Evolutionary conservation across 2,329 filamentous ascomycete genomes (phyloP).

Genomic region (Graphium sp.): DNA sequence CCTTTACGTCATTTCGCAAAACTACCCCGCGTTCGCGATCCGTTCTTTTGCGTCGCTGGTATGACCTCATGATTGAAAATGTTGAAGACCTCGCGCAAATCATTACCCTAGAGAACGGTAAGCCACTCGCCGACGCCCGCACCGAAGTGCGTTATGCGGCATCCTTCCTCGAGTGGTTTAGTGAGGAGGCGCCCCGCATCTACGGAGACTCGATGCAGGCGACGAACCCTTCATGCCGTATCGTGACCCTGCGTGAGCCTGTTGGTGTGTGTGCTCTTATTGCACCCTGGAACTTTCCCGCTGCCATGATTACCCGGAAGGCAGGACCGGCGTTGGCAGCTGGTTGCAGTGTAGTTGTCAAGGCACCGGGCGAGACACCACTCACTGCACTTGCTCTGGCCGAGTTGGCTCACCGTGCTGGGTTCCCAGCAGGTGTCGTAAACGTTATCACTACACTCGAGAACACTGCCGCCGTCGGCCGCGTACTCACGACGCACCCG

Average conservation of each 20-base stretch:
- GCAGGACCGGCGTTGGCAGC: slow-evolving; percentile 65
- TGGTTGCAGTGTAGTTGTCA: slow-evolving; percentile 89
- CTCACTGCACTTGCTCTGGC: slow-evolving; percentile 79
- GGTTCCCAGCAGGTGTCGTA: slow-evolving; percentile 78
- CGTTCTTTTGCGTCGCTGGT: slow-evolving; percentile 45
- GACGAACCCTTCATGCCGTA: slow-evolving; percentile 52
- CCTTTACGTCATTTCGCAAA: slow-evolving; percentile 43
- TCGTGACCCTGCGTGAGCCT: slow-evolving; percentile 67
- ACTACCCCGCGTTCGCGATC: slow-evolving; percentile 42
- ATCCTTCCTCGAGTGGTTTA: slow-evolving; percentile 68
- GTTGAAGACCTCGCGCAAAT: slow-evolving; percentile 48
- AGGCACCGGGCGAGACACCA: slow-evolving; percentile 82
- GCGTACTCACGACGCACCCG: slow-evolving; percentile 52
- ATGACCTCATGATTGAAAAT: slow-evolving; percentile 49
- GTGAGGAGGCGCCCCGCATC: slow-evolving; percentile 56
- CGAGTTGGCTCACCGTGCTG: slow-evolving; percentile 72
- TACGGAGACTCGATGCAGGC: slow-evolving; percentile 64
- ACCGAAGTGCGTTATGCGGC: slow-evolving; percentile 59
- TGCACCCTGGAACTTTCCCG: slow-evolving; percentile 80
- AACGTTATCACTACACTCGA: slow-evolving; percentile 70
- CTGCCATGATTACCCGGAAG: slow-evolving; percentile 59
- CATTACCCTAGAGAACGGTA: slow-evolving; percentile 58
- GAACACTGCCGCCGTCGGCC: slow-evolving; percentile 68
- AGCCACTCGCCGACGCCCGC: slow-evolving; percentile 59
- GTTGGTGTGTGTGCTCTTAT: slow-evolving; percentile 72